These are phyloP conservation scores for Wickerhamomyces alni DNA, from an alignment of 805 yeast species.

Conservation along the genomic window DNA sequence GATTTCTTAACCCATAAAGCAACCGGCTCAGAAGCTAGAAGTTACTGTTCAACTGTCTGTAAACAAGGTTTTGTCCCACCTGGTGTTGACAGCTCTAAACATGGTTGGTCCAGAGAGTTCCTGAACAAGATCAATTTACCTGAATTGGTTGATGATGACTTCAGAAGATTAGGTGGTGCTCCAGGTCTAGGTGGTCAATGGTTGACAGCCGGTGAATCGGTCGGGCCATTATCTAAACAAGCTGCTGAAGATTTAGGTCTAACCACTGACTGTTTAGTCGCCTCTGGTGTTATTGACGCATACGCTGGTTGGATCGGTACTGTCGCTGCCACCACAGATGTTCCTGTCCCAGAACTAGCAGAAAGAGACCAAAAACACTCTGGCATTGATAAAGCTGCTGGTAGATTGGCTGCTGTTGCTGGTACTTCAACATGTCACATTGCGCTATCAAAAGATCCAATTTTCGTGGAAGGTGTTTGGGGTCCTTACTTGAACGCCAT, in stretches of 20 bases:
- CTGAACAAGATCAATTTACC: constrained; percentile 60
- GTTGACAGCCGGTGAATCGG: constrained; percentile 83
- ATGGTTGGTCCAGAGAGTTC: constrained; percentile 90
- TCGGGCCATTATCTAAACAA: constrained; percentile 59
- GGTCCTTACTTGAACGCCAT: constrained; percentile 95
- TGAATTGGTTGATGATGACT: constrained; percentile 74
- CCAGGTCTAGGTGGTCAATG: constrained; percentile 67
- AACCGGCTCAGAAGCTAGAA: constrained; percentile 80
- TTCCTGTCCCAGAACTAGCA: constrained; percentile 40
- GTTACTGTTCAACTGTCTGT: constrained; percentile 87
- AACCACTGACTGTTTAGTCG: constrained; percentile 74
- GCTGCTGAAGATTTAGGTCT: constrained; percentile 85
- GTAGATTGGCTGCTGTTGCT: constrained; percentile 94
- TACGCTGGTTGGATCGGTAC: constrained; percentile 99
- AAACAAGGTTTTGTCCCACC: constrained; percentile 92
- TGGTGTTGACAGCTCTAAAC: constrained; percentile 79
- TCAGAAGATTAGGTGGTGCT: constrained; percentile 77
- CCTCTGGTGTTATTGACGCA: constrained; percentile 95
- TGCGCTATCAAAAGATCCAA: constrained; percentile 75
- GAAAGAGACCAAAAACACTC: constrained; percentile 39
- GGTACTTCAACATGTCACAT: constrained; percentile 98
- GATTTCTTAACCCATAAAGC: constrained; percentile 91
- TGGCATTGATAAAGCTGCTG: constrained; percentile 59
- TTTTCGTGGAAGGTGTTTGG: constrained; percentile 96
- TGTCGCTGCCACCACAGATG: constrained; percentile 82